Percentiles rank a stretch among this genome's conserved stretches.
These are phyloP conservation scores for Hygrophoropsis aurantiaca DNA, from an alignment of 768 basidiomycete species.

Conservation along the genomic window DNA sequence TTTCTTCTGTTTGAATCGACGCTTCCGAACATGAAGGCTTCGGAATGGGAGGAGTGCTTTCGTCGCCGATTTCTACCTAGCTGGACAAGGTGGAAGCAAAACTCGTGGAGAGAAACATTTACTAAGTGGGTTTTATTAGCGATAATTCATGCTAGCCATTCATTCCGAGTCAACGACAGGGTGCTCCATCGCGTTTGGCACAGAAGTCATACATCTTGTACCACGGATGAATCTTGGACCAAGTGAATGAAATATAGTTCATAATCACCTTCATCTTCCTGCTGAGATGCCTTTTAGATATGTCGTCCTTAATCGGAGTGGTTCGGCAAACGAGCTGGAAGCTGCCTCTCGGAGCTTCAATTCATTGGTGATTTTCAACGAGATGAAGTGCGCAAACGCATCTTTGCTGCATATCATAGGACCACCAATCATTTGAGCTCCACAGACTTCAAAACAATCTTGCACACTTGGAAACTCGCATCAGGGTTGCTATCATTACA, in stretches of 20 bases:
- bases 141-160: conserved; percentile 5
- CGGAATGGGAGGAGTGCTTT: conserved; percentile 79
- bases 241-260: conserved; percentile 44
- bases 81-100: conserved; percentile 72
- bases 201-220: conserved; percentile 66
- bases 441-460: conserved; percentile 67
- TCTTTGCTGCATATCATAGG: background rate
- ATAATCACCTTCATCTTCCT: conserved; percentile 2
- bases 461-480: conserved; percentile 62
- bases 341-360: conserved; percentile 66
- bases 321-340: conserved; percentile 71
- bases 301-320: conserved; percentile 73
- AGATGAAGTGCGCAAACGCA: conserved; percentile 61
- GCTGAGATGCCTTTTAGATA: conserved; percentile 44
- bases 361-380: conserved; percentile 65
- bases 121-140: conserved; percentile 50
- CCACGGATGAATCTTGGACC: conserved; percentile 81
- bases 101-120: conserved; percentile 66
- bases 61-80: conserved; percentile 70
- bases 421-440: conserved; percentile 2
- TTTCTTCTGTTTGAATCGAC: conserved; percentile 70
- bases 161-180: conserved; percentile 36
- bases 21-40: conserved; percentile 61
- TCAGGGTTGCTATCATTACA: conserved; percentile 51
- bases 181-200: conserved; percentile 67